phyloP scores from a whole-genome alignment of 768 basidiomycete species.

The Dioszegia aurantiaca region DNA sequence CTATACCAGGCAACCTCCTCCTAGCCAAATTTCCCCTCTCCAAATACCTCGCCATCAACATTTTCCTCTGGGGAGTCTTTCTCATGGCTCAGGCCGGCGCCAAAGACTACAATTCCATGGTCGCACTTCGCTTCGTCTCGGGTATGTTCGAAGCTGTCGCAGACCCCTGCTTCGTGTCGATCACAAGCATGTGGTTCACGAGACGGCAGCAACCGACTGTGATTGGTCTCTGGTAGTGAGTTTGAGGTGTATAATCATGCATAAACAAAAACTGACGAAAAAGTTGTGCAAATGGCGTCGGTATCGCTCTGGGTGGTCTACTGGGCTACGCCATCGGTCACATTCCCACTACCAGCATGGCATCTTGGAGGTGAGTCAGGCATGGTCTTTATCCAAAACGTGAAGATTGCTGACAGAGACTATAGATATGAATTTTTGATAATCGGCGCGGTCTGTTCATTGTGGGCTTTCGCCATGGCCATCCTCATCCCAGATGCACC shows the following conservation, averaged over 20 bases:
- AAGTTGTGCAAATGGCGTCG: slow-evolving; percentile 52
- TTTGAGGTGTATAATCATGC: no score
- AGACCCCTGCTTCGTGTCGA: slow-evolving; percentile 50
- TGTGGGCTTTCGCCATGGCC: slow-evolving; percentile 43
- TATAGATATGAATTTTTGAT: slow-evolving; percentile 47
- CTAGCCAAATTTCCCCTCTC: slow-evolving; percentile 40
- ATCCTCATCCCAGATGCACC: slow-evolving; percentile 48
- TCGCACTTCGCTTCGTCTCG: slow-evolving; percentile 53
- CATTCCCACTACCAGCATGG: slow-evolving; percentile 39
- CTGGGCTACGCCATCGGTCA: slow-evolving; percentile 48
- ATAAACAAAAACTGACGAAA: not conserved
- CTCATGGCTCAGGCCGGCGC: slow-evolving; percentile 55
- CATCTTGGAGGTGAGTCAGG: slow-evolving; percentile 43
- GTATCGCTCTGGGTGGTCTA: slow-evolving; percentile 55
- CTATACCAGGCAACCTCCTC: slow-evolving; percentile 55
- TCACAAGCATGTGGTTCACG: slow-evolving; percentile 54
- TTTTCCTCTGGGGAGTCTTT: slow-evolving; percentile 53
- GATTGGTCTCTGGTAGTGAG: slow-evolving; percentile 52
- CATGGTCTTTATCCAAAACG: no score
- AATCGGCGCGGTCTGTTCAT: slow-evolving; percentile 37
- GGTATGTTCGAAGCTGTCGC: slow-evolving; percentile 54
- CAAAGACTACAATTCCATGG: slow-evolving; percentile 51
- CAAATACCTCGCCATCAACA: slow-evolving; percentile 41
- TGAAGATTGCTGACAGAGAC: no score
- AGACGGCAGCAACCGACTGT: slow-evolving; percentile 53